Percentiles rank a stretch among this genome's conserved stretches.
These are phyloP conservation scores for Leucocoprinus leucothites DNA, from an alignment of 768 basidiomycete genomes.

Conservation along the genomic window DNA sequence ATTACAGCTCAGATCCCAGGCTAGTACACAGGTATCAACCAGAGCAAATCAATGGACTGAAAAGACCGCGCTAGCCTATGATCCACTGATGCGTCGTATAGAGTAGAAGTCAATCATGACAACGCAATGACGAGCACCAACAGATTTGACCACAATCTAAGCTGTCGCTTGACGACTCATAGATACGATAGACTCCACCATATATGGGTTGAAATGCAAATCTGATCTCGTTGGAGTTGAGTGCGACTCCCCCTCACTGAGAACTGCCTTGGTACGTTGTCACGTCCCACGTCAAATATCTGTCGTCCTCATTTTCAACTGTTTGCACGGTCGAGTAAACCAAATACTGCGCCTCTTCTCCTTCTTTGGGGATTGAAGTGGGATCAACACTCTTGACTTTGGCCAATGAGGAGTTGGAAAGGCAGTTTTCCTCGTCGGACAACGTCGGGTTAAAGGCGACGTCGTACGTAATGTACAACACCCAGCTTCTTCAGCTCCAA, in stretches of 20 bases:
- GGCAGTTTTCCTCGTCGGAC: background rate
- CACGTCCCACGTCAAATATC: slow-evolving; percentile 10
- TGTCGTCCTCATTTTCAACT: background rate
- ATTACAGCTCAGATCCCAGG: background rate
- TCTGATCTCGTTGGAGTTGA: background rate
- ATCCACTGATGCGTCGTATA: background rate
- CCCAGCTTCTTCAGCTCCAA: background rate
- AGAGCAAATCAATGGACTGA: background rate
- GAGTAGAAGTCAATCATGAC: background rate
- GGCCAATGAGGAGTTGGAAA: background rate
- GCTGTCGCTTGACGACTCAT: slow-evolving; percentile 4
- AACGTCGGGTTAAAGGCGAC: background rate
- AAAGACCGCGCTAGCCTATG: background rate
- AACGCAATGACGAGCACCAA: background rate
- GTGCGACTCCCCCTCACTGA: background rate
- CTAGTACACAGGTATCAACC: background rate
- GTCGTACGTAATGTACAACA: background rate
- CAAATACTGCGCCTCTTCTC: background rate
- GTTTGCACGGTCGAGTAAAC: background rate
- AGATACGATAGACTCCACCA: background rate
- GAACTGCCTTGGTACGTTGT: background rate
- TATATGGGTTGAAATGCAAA: background rate
- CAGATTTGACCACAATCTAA: background rate
- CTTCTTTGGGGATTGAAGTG: background rate
- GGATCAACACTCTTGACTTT: background rate